Evolutionary conservation across 2,329 filamentous ascomycete genomes (phyloP), one percentile per base, ranked within the genome.

Genomic region (Apiospora kogelbergensis): DNA sequence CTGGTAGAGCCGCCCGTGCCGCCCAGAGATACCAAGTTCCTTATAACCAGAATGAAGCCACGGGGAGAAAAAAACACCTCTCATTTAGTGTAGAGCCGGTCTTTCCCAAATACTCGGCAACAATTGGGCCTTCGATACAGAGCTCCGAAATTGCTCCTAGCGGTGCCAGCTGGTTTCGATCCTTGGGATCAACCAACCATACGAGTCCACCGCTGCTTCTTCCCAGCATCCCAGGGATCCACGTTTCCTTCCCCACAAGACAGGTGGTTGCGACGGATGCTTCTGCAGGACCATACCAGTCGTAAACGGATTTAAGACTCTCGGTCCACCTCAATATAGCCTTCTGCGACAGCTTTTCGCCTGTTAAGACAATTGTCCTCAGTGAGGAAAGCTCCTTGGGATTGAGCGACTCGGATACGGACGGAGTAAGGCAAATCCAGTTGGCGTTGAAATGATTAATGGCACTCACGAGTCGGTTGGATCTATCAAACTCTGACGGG

Each of bases 1-100:
- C 63, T 77, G 78, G 71, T 82, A 83, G 6, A 83, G 60, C 1
- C 77, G 73, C 6, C 40, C 44, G 22, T 33, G n/a, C n/a, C 46
- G 22, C 3, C 37, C 17, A 1, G 74, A 73, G 42, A 30, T 48
- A 11, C 73, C 69, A 11, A 73, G 73, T 13, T 70, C 68, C n/a
- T 73, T 72, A 7, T 26, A 40, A n/a, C 57, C 57, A 4, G 30
- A 4, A 22, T 5, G 9, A 10, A 63, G 57, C 57, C 57, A 63
- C 2, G 57, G 30, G 57, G 57, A 10, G 57, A 40, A n/a, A 63
- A 63, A 63, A 63, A 22, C 10, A 24, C 2, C 2, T 33, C 6
- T 63, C 57, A 6, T 63, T 63, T 13, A 63, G 33, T 1, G 33
- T 1, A 15, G 33, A 2, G 7, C 57, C 30, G 7, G 40, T 63